A percentile compares a stretch with the other conserved stretches of the same genome.
Conservation (phyloP, 2,329 filamentous ascomycete species). For the Sordariomycetes sp. region DNA sequence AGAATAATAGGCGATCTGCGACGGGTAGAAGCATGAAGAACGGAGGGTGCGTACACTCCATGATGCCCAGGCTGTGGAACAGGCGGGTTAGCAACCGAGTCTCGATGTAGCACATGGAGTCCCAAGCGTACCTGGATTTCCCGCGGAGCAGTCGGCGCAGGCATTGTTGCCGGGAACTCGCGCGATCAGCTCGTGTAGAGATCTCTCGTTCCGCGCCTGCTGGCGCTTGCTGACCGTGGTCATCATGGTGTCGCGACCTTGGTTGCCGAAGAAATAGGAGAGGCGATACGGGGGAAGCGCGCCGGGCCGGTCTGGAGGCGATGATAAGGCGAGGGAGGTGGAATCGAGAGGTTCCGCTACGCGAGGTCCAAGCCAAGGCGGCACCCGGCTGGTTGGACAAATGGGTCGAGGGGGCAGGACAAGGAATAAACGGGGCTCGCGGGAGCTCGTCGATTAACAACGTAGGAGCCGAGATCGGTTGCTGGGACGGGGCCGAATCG, state of each 20-base stretch:
- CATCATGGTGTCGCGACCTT: constrained; percentile 42
- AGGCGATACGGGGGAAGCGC: background rate
- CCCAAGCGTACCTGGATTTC: constrained; percentile 66
- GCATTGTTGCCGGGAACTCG: constrained; percentile 76
- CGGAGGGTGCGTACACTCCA: constrained; percentile 65
- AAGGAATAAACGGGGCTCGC: background rate
- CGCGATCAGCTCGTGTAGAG: constrained; percentile 80
- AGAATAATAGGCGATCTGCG: background rate
- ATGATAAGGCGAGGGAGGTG: background rate
- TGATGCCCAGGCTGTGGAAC: constrained; percentile 71
- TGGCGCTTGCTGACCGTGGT: constrained; percentile 83
- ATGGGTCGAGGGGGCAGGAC: background rate
- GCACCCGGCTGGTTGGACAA: background rate
- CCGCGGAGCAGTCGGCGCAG: constrained; percentile 86
- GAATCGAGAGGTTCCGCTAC: background rate
- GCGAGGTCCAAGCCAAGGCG: background rate
- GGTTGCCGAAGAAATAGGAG: background rate
- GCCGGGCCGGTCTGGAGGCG: background rate
- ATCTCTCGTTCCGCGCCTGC: constrained; percentile 92
- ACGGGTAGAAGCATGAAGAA: background rate
- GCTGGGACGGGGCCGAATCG: background rate
- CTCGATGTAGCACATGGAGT: constrained; percentile 3
- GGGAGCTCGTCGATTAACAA: background rate
- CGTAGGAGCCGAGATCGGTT: background rate
- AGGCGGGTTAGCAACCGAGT: constrained; percentile 13